A percentile compares a stretch with the other conserved stretches of the same genome.
Evolutionary conservation across 139 green algal species (phyloP).

Genomic region (Asterochloris erici): DNA sequence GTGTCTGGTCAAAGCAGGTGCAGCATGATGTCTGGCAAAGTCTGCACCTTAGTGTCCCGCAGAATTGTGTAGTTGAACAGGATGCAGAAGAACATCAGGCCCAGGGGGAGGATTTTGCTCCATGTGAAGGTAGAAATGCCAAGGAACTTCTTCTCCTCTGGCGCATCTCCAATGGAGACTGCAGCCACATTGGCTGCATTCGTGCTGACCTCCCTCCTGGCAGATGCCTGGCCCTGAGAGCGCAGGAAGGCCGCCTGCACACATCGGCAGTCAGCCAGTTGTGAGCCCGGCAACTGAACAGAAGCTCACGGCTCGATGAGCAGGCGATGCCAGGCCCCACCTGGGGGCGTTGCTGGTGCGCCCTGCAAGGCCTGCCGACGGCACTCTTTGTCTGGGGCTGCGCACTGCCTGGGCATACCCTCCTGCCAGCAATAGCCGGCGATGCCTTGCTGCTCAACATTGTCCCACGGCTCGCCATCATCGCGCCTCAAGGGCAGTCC

Average conservation of each 20-base stretch:
- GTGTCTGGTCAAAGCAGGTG: neutral
- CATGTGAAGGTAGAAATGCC: constrained; percentile 62
- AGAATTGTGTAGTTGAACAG: constrained; percentile 99
- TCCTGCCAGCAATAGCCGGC: no score
- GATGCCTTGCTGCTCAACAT: no score
- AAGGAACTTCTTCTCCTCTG: constrained; percentile 32
- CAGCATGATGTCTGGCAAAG: neutral
- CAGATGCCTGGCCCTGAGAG: neutral
- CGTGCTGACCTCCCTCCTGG: neutral
- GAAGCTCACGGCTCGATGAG: no score
- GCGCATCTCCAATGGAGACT: neutral
- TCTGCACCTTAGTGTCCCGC: constrained; percentile 90
- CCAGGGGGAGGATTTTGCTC: constrained; percentile 91
- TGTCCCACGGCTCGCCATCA: no score
- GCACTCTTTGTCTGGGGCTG: no score
- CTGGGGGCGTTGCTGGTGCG: no score
- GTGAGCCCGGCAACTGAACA: no score
- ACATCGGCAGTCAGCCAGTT: neutral
- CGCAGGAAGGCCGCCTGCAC: neutral
- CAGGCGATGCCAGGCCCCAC: no score
- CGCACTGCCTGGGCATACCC: no score
- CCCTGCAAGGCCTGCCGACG: no score
- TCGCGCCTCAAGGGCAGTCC: no score
- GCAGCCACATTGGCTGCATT: constrained; percentile 1
- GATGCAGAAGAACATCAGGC: constrained; percentile 99